These are phyloP conservation scores for Penicillium longicatenatum DNA, from an alignment of 495 filamentous ascomycete genomes.

Conservation along the genomic window DNA sequence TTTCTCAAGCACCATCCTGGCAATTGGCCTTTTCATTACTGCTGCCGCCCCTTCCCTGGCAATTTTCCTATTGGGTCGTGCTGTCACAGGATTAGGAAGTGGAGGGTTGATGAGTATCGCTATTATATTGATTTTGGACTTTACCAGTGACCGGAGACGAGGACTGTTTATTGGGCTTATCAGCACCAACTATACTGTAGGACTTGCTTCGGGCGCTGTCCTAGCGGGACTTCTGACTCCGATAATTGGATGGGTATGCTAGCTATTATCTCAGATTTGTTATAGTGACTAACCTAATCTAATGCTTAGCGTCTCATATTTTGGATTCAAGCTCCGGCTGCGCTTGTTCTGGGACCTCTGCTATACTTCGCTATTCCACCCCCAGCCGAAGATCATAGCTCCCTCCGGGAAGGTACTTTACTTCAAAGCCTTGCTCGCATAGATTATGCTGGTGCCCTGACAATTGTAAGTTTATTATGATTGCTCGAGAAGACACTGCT, in stretches of 20 bases:
- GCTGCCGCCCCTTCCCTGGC: constrained; percentile 55
- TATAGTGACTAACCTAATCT: neutral
- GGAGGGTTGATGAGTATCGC: constrained; percentile 67
- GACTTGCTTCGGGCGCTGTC: constrained; percentile 69
- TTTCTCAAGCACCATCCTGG: constrained; percentile 55
- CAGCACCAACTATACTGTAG: constrained; percentile 66
- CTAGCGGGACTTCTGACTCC: constrained; percentile 65
- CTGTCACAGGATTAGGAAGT: constrained; percentile 63
- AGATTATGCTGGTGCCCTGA: constrained; percentile 68
- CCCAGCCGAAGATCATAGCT: constrained; percentile 29
- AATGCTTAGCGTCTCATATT: constrained; percentile 62
- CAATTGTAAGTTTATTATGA: constrained; percentile 50
- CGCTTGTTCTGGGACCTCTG: constrained; percentile 55
- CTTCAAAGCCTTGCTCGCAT: constrained; percentile 57
- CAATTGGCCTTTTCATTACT: constrained; percentile 63
- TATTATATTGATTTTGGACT: constrained; percentile 68
- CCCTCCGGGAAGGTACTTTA: constrained; percentile 25
- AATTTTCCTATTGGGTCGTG: constrained; percentile 66
- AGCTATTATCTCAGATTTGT: neutral
- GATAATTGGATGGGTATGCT: constrained; percentile 66
- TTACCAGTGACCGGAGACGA: constrained; percentile 61
- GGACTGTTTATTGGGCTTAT: constrained; percentile 71
- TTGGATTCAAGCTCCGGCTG: constrained; percentile 62
- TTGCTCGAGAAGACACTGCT: constrained; percentile 14
- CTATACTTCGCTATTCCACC: constrained; percentile 62